phyloP scores from a whole-genome alignment of 1,139 yeast genomes.

The Candida sojae region DNA sequence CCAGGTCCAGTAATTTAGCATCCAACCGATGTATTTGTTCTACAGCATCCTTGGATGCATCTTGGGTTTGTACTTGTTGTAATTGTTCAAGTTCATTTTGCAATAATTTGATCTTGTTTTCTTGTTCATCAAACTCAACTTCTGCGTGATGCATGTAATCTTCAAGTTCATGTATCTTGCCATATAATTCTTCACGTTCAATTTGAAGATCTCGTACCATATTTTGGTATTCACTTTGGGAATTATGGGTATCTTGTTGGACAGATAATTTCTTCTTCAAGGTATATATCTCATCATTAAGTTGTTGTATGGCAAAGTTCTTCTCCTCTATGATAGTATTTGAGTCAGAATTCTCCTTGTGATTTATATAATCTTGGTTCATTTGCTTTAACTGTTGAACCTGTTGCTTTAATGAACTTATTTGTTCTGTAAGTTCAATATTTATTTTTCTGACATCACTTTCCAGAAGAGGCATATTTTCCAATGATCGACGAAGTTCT shows the following conservation, averaged over 20 bases:
- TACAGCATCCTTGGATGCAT: not conserved
- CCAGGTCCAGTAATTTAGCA: not conserved
- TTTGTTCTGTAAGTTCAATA: conserved; percentile 11
- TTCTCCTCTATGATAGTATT: not conserved
- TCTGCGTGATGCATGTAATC: conserved; percentile 6
- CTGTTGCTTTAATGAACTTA: conserved; percentile 5
- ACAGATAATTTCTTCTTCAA: conserved; percentile 2
- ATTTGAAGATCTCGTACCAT: conserved; percentile 1
- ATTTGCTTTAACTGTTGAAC: conserved; percentile 6
- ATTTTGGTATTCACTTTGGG: conserved; percentile 7
- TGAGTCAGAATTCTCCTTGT: conserved; percentile 2
- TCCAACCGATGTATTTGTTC: not conserved
- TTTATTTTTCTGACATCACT: conserved; percentile 9
- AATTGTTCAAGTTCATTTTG: not conserved
- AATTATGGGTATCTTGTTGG: not conserved
- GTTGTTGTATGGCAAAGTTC: conserved; percentile 1
- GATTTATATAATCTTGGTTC: conserved; percentile 1
- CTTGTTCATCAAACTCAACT: not conserved
- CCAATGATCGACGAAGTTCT: conserved; percentile 12
- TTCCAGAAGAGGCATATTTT: conserved; percentile 10
- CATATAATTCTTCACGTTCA: conserved; percentile 3
- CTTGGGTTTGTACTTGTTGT: not conserved
- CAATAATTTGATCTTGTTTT: not conserved
- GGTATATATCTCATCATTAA: conserved; percentile 3
- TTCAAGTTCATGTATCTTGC: conserved; percentile 2